Evolutionary conservation across 75 land plant genomes (phyloP).

Genomic region (Picea sitchensis): DNA sequence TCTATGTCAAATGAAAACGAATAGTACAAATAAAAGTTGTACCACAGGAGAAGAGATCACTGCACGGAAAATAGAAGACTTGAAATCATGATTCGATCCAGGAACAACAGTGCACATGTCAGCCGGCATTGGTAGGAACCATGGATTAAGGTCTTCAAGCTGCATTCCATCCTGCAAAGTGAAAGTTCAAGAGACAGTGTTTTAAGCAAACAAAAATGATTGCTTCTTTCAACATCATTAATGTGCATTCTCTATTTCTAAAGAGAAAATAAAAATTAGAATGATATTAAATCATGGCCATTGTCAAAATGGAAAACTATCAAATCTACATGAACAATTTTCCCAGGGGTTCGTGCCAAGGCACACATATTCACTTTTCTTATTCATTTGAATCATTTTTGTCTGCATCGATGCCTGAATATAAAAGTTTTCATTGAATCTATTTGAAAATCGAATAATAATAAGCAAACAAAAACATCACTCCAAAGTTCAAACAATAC

Average conservation of each 20-base stretch:
- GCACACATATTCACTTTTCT: no score
- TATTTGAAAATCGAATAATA: no score
- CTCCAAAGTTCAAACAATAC: no score
- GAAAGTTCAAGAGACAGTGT: neutral
- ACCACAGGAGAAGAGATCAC: slow-evolving; percentile 91
- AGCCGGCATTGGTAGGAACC: slow-evolving; percentile 73
- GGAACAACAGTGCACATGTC: slow-evolving; percentile 46
- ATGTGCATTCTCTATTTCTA: neutral
- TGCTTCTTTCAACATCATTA: neutral
- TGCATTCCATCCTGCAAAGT: slow-evolving; percentile 37
- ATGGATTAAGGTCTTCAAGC: slow-evolving; percentile 50
- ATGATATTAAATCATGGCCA: neutral
- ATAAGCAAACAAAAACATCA: no score
- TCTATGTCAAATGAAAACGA: no score
- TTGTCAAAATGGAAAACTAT: neutral
- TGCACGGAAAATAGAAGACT: slow-evolving; percentile 62
- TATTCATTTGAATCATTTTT: no score
- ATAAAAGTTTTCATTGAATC: no score
- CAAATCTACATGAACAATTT: neutral
- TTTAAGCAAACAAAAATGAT: neutral
- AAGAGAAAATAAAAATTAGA: neutral
- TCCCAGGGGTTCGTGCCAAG: no score
- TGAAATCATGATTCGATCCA: slow-evolving; percentile 90
- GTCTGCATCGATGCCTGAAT: no score
- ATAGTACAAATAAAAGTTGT: neutral